Evolutionary conservation across 306 rosid genomes (phyloP).

Genomic region (Vicia sativa): DNA sequence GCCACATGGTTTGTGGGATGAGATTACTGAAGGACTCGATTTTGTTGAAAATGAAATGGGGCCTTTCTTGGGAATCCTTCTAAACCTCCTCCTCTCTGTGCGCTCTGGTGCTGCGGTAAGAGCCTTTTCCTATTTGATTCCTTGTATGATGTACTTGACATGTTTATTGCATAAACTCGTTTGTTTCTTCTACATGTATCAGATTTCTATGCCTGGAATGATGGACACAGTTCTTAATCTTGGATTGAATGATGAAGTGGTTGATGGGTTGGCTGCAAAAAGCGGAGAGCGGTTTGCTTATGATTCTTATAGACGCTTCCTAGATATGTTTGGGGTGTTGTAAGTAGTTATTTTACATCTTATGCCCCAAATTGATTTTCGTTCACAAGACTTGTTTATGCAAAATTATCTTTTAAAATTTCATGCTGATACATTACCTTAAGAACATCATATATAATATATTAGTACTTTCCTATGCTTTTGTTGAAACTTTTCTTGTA

Average conservation of each 20-base stretch:
- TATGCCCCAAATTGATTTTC: slow-evolving; percentile 12
- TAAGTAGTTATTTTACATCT: slow-evolving; percentile 53
- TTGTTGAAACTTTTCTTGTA: slow-evolving; percentile 24
- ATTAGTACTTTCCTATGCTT: slow-evolving; percentile 22
- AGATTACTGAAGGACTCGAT: slow-evolving; percentile 69
- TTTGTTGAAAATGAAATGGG: slow-evolving; percentile 70
- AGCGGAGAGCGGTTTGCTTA: slow-evolving; percentile 97
- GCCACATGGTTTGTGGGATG: slow-evolving; percentile 77
- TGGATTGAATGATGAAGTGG: slow-evolving; percentile 90
- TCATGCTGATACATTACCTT: neutral
- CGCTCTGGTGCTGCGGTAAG: slow-evolving; percentile 98
- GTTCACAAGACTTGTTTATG: neutral
- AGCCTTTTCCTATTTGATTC: neutral
- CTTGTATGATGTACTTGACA: neutral
- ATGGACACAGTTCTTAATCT: slow-evolving; percentile 99
- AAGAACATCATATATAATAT: neutral
- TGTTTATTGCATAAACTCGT: slow-evolving; percentile 27
- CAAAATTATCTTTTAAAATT: neutral
- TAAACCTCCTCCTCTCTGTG: slow-evolving; percentile 78
- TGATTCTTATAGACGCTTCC: slow-evolving; percentile 92
- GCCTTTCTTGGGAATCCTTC: slow-evolving; percentile 84
- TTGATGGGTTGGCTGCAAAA: slow-evolving; percentile 80
- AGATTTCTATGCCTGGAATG: slow-evolving; percentile 99
- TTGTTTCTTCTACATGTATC: slow-evolving; percentile 25
- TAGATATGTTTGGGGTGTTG: slow-evolving; percentile 98